These are phyloP conservation scores for Fraxinus velutina DNA, from an alignment of 305 asterid genomes.

Conservation along the genomic window DNA sequence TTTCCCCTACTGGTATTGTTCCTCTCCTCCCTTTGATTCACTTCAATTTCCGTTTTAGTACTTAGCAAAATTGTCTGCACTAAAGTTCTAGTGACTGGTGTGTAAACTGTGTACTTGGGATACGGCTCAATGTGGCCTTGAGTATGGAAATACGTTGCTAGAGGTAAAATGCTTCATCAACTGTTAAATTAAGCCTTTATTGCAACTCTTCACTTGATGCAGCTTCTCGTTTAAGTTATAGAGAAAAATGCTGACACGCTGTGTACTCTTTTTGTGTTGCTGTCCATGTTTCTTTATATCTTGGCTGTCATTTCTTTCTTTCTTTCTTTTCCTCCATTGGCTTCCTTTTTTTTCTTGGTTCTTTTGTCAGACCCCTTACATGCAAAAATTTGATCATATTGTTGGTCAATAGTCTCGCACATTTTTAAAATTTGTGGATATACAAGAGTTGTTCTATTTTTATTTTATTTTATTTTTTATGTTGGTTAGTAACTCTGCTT, in stretches of 20 bases:
- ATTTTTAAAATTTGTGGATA: neutral
- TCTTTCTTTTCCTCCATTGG: neutral
- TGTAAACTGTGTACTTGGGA: neutral
- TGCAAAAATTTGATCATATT: constrained; percentile 13
- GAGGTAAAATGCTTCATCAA: constrained; percentile 7
- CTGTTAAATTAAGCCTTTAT: constrained; percentile 2
- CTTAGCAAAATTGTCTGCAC: constrained; percentile 2
- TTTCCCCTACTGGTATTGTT: constrained; percentile 71
- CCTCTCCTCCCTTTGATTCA: constrained; percentile 22
- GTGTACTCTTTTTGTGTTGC: neutral
- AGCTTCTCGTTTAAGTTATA: constrained; percentile 14
- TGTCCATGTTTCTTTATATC: neutral
- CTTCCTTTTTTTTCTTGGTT: neutral
- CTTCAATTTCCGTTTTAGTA: neutral
- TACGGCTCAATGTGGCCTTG: neutral
- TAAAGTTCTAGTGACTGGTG: neutral
- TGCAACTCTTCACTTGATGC: neutral
- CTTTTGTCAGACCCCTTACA: neutral
- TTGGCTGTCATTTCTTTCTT: neutral
- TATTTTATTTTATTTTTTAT: neutral
- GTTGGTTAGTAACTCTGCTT: constrained; percentile 1
- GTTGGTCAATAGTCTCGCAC: constrained; percentile 4
- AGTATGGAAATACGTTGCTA: constrained; percentile 4
- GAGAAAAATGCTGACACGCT: neutral
- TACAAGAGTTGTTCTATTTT: neutral